Evolutionary conservation across 208 protist species (phyloP).

Genomic region (Leishmania turanica): DNA sequence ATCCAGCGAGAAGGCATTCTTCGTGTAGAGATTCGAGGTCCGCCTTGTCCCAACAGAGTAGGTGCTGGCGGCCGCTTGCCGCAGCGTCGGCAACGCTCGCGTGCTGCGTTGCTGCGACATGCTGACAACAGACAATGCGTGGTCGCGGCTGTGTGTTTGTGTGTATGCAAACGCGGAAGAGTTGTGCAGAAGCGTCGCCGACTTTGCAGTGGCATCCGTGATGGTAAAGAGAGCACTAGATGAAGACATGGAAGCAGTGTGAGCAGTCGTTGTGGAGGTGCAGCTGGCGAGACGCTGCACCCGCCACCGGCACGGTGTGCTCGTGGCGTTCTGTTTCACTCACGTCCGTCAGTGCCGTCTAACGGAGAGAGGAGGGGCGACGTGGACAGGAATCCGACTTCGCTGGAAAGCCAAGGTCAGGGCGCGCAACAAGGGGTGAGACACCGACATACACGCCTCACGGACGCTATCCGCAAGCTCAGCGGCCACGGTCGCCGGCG

Average conservation of each 20-base stretch:
- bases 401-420: not conserved
- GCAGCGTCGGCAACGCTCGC: slow-evolving; percentile 5
- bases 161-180: not conserved
- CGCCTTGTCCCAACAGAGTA: not conserved
- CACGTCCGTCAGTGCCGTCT: no score
- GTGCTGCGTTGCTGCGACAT: slow-evolving; percentile 9
- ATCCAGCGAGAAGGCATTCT: slow-evolving; percentile 24
- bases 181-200: not conserved
- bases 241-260: not conserved
- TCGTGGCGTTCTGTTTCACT: not conserved
- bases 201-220: not conserved
- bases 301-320: not conserved
- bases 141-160: no score
- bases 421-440: not conserved
- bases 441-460: not conserved
- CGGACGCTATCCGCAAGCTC: not conserved
- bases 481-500: not conserved
- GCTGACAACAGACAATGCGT: not conserved
- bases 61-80: not conserved
- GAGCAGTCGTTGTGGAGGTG: not conserved
- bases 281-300: not conserved
- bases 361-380: not conserved
- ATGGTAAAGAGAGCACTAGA: not conserved
- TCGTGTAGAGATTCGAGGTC: not conserved
- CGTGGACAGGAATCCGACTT: not conserved